Conservation (phyloP, 768 basidiomycete genomes). For the Mycena capillaripes region DNA sequence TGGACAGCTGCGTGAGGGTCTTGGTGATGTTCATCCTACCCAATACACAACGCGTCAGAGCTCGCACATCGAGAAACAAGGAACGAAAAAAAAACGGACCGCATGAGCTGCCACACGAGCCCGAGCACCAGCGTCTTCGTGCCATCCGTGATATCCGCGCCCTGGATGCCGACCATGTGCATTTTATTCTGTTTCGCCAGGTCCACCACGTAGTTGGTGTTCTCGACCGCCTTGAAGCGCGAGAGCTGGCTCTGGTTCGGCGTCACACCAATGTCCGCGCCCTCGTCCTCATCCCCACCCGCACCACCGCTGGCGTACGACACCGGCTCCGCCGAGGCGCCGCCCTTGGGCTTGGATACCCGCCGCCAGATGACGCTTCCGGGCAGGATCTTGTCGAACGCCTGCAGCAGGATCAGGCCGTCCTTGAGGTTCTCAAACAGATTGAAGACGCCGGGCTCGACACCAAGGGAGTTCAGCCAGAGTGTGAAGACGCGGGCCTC, state of each 20-base stretch:
- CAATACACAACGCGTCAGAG: neutral
- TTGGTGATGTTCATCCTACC: conserved; percentile 88
- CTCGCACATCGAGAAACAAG: neutral
- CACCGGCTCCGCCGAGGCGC: conserved; percentile 54
- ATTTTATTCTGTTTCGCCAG: conserved; percentile 93
- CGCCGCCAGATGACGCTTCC: conserved; percentile 95
- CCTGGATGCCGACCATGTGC: conserved; percentile 98
- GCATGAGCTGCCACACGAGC: conserved; percentile 98
- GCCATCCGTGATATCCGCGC: conserved; percentile 97
- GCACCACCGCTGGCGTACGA: conserved; percentile 55
- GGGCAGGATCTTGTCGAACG: conserved; percentile 95
- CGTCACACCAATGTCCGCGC: conserved; percentile 85
- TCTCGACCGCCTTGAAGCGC: conserved; percentile 97
- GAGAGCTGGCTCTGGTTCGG: conserved; percentile 90
- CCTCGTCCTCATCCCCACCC: conserved; percentile 68
- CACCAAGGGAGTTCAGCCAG: conserved; percentile 97
- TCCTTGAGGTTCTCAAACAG: conserved; percentile 97
- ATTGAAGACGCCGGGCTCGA: conserved; percentile 97
- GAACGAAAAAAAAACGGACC: conserved; percentile 59
- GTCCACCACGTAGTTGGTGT: conserved; percentile 96
- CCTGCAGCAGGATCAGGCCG: conserved; percentile 92
- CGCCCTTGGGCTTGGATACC: conserved; percentile 93
- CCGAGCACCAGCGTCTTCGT: conserved; percentile 93
- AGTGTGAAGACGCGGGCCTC: conserved; percentile 98
- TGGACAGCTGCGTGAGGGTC: conserved; percentile 84